Evolutionary conservation across 2,329 filamentous ascomycete species (phyloP).

Genomic region (Geosmithia flava): DNA sequence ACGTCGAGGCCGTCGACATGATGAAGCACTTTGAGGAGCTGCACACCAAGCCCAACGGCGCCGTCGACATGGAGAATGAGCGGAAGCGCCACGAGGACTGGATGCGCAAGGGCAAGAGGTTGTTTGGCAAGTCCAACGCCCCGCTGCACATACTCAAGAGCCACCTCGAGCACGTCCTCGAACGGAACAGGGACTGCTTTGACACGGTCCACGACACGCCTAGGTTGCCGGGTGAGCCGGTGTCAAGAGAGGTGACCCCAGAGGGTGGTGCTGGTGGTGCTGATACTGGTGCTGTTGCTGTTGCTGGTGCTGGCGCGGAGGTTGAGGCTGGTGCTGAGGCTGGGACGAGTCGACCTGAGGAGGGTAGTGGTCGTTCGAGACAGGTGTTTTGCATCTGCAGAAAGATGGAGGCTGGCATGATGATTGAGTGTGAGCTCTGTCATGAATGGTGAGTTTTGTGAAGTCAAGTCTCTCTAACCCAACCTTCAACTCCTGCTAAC

Average conservation of each 20-base stretch:
- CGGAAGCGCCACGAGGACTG: constrained; percentile 94
- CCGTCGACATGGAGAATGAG: constrained; percentile 85
- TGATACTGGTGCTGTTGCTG: constrained; percentile 40
- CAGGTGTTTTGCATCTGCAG: not conserved
- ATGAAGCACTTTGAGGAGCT: constrained; percentile 79
- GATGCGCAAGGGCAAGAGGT: constrained; percentile 96
- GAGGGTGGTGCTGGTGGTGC: constrained; percentile 38
- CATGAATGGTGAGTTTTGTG: constrained; percentile 71
- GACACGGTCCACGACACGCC: constrained; percentile 77
- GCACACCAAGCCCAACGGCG: constrained; percentile 85
- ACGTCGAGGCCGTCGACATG: constrained; percentile 80
- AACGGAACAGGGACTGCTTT: constrained; percentile 84
- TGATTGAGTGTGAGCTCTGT: constrained; percentile 98
- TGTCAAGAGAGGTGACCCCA: constrained; percentile 65
- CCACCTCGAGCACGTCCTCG: constrained; percentile 87
- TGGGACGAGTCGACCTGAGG: not conserved
- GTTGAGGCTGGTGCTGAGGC: too few species aligned
- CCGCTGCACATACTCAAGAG: constrained; percentile 90
- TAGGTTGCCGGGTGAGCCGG: constrained; percentile 79
- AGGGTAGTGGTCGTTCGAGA: not conserved
- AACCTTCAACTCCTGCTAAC: constrained; percentile 1
- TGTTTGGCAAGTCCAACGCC: constrained; percentile 96
- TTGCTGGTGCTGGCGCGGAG: constrained; percentile 22
- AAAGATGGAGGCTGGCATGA: constrained; percentile 80
- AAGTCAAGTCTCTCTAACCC: not conserved